A percentile compares a stretch with the other conserved stretches of the same genome.
These are phyloP conservation scores for Diaporthe eres DNA, from an alignment of 2,329 filamentous ascomycete genomes.

Conservation along the genomic window DNA sequence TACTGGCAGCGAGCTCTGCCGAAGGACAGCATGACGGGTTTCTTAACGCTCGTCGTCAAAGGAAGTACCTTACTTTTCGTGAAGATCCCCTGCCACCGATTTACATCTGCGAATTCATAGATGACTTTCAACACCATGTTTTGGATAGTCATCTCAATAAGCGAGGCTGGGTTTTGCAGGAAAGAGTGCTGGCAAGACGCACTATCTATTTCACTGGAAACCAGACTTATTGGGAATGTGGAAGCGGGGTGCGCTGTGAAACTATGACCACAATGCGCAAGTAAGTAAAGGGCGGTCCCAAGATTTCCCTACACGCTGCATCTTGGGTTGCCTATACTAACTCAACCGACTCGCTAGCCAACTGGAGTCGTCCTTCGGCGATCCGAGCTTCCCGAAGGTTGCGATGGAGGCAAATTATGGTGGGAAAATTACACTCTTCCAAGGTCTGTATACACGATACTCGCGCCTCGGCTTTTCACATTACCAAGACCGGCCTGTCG, in stretches of 20 bases:
- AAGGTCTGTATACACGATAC: constrained; percentile 49
- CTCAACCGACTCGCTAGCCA: background rate
- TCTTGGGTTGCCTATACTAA: too few species aligned
- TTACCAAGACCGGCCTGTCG: constrained; percentile 48
- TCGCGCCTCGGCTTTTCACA: constrained; percentile 48
- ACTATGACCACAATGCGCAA: constrained; percentile 51
- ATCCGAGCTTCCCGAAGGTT: constrained; percentile 48
- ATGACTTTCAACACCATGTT: constrained; percentile 52
- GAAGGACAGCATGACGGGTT: constrained; percentile 44
- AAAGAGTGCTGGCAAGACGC: constrained; percentile 52
- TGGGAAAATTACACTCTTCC: constrained; percentile 46
- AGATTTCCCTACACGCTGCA: too few species aligned
- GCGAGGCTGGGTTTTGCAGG: constrained; percentile 57
- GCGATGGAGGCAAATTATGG: constrained; percentile 37
- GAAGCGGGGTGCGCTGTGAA: constrained; percentile 53
- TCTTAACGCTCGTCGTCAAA: constrained; percentile 35
- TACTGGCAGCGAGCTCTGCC: constrained; percentile 45
- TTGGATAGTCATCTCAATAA: constrained; percentile 50
- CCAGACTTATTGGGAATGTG: constrained; percentile 58
- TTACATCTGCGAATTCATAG: constrained; percentile 49
- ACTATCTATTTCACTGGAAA: constrained; percentile 54
- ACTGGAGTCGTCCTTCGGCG: constrained; percentile 47
- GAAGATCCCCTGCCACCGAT: constrained; percentile 4
- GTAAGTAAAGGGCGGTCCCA: too few species aligned
- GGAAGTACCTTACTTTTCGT: constrained; percentile 39